Percentiles rank a stretch among this genome's conserved stretches.
Evolutionary conservation across 1,284 basidiomycete genomes (phyloP).

Genomic region (Dichomitus squalens): DNA sequence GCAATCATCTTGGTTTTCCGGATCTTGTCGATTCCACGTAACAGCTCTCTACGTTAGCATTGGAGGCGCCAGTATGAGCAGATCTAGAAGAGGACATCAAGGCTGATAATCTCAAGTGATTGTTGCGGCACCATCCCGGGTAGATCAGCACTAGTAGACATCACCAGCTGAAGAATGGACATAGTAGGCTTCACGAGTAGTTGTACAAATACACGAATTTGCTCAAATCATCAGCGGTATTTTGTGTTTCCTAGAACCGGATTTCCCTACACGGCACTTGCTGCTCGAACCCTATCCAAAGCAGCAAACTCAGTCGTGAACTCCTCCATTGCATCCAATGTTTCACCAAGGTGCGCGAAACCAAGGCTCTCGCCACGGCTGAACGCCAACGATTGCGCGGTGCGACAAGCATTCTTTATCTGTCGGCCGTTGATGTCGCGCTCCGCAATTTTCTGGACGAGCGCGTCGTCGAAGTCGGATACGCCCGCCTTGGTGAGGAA

Average conservation of each 20-base stretch:
- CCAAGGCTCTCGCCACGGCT: slow-evolving; percentile 46
- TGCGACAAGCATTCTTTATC: slow-evolving; percentile 63
- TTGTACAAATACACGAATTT: no score
- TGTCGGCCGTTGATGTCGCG: slow-evolving; percentile 60
- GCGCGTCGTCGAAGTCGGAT: slow-evolving; percentile 36
- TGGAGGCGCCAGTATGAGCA: no score
- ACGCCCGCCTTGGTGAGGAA: slow-evolving; percentile 47
- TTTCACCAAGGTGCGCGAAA: slow-evolving; percentile 53
- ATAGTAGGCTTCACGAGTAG: background rate
- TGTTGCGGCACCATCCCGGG: slow-evolving; percentile 18
- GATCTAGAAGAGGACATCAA: slow-evolving; percentile 6
- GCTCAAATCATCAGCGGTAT: no score
- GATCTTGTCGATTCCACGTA: no score
- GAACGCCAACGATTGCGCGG: slow-evolving; percentile 57
- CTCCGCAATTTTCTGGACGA: slow-evolving; percentile 46
- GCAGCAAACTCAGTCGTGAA: slow-evolving; percentile 52
- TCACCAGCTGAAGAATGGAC: no score
- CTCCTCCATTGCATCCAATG: slow-evolving; percentile 61
- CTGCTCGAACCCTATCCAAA: background rate
- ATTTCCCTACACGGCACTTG: no score
- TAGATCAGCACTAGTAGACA: no score
- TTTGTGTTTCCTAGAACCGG: no score
- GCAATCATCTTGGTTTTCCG: no score
- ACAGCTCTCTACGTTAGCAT: no score
- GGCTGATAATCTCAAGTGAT: slow-evolving; percentile 23